Evolutionary conservation across 208 protist species (phyloP), one percentile per base, ranked within the genome.

Genomic region (Giardia duodenalis): DNA sequence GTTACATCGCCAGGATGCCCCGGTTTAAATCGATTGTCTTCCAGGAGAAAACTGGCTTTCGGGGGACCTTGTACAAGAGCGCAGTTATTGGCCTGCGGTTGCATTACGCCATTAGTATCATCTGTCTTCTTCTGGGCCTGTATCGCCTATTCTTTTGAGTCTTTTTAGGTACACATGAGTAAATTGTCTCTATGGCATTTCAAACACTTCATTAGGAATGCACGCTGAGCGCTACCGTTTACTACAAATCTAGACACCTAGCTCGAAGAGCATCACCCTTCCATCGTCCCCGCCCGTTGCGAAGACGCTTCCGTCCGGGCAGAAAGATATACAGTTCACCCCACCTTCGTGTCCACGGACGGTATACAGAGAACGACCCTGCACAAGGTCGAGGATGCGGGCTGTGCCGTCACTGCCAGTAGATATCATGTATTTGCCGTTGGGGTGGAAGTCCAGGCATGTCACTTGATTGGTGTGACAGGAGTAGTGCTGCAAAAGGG

Each of bases 401-500:
- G 57, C 57, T 30, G 45, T 2, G 2, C 88, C 88, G 1, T 91
- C 88, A 2, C 4, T n/a, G 2, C 10, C 44, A 22, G 88, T 45
- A 2, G 45, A 30, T 46, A 47, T 45, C 0, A 91, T 2, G n/a
- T 47, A 91, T 47, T 47, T 47, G 4, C 45, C 88, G 43, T 46
- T 91, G 2, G 4, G n/a, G 2, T 45, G 42, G 88, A 91, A 91
- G 44, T 48, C 10, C 45, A 96, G 92, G 10, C 22, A 43, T 93
- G 95, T 96, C n/a, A 96, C 94, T 1, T 47, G 48, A 46, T 93
- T 92, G n/a, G 0, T 48, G 92, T 96, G 95, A 19, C 94, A 95
- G 30, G 67, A 45, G 93, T 97, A 97, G 93, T 96, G 95, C 94
- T 97, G 96, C 2, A 96, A 92, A 88, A 97, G 94, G 87, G 92